Conservation (phyloP, 495 filamentous ascomycete species). For the Chaetomium fimeti region DNA sequence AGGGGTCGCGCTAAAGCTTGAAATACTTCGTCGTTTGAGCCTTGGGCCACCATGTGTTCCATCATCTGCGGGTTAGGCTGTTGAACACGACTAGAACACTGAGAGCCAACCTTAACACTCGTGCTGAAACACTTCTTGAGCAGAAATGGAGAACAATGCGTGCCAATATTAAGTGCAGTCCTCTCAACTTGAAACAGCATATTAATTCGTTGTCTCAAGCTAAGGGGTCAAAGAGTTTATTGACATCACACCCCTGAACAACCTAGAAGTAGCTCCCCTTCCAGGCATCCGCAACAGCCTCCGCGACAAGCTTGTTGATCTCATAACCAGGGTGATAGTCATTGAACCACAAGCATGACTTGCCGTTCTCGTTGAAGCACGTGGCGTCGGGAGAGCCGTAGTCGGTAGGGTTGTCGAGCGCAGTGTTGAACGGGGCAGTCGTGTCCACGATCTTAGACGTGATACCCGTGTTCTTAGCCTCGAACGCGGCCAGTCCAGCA, state of each 20-base stretch:
- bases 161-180: no score
- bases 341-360: slow-evolving; percentile 48
- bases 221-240: background rate
- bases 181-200: background rate
- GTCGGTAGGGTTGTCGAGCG: slow-evolving; percentile 42
- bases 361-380: slow-evolving; percentile 47
- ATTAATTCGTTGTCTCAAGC: background rate
- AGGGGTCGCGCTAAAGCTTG: no score
- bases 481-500: slow-evolving; percentile 31
- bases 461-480: slow-evolving; percentile 32
- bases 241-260: background rate
- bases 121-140: no score
- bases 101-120: no score
- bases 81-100: no score
- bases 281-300: slow-evolving; percentile 45
- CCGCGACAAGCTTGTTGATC: slow-evolving; percentile 40
- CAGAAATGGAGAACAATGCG: no score
- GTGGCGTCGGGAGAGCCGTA: slow-evolving; percentile 46
- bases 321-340: slow-evolving; percentile 46
- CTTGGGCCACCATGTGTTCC: no score
- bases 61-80: no score
- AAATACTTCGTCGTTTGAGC: no score
- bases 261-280: slow-evolving; percentile 33
- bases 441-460: slow-evolving; percentile 43
- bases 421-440: slow-evolving; percentile 38